Evolutionary conservation across 805 yeast genomes (phyloP), one percentile per base, ranked within the genome.

Genomic region (Candida easanensis): DNA sequence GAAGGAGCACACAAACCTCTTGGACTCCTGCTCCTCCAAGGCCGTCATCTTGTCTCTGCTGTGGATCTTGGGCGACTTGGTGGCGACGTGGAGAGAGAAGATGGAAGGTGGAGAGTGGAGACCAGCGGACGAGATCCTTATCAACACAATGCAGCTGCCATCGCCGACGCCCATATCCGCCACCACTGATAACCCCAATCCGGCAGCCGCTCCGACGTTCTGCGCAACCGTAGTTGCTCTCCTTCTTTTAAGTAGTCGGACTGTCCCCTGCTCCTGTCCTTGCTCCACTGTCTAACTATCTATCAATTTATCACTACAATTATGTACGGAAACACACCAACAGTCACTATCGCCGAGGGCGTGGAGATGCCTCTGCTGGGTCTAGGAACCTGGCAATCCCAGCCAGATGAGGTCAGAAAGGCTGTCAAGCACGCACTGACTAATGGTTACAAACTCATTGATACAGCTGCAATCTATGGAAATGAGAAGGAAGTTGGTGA

Each of bases 391-490:
- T 79, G 50, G 50, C 47, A 43, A n/a, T 46, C 50, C 18, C 38
- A 39, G 4, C 23, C 42, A 14, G 71, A 57, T 2, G 65, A 64
- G 5, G 70, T 81, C 7, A 36, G 42, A 31, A 35, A 71, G 5
- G 70, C 77, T 17, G 49, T 80, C 22, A 46, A 59, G 5, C 56
- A 60, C 22, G 81, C 88, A 2, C 55, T 83, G 18, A 62, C 71
- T 2, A 57, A 60, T 14, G 84, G 84, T 0, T 78, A 74, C 60
- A 70, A 63, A 36, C 88, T 81, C 56, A 67, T 82, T 35, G 89
- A 82, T 52, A 76, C 82, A 13, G 88, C 88, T 0, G 85, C 82
- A 51, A 62, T 68, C 14, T 82, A 82, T 60, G 69, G 72, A 36
- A 81, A 85, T 9, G 81, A 77, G 44, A 54, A 53, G 4, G 87